Conservation (phyloP, 2,329 filamentous ascomycete species). For the Penicillium freii region DNA sequence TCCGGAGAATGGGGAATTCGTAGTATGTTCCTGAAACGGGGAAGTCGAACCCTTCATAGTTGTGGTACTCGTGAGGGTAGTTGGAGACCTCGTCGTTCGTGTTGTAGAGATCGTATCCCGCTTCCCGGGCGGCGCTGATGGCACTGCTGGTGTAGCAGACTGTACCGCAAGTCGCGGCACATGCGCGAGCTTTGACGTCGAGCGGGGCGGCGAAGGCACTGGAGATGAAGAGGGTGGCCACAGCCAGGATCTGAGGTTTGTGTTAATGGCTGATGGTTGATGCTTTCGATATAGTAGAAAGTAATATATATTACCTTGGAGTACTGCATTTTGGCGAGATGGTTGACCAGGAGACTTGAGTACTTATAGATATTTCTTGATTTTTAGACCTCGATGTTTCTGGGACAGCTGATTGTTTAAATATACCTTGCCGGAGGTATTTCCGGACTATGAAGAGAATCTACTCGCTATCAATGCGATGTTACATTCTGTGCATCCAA, state of each 20-base stretch:
- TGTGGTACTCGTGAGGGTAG: conserved; percentile 62
- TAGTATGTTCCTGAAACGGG: conserved; percentile 58
- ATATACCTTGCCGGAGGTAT: not conserved
- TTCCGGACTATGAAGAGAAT: not conserved
- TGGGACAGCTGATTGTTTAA: conserved; percentile 1
- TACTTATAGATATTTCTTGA: not conserved
- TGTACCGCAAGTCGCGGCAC: conserved; percentile 55
- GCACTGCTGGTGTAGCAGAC: conserved; percentile 52
- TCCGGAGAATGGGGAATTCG: conserved; percentile 60
- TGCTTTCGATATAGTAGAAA: not conserved
- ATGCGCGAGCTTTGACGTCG: conserved; percentile 40
- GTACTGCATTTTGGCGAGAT: conserved; percentile 25
- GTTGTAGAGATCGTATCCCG: conserved; percentile 53
- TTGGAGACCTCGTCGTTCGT: conserved; percentile 36
- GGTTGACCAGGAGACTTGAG: not conserved
- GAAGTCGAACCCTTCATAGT: conserved; percentile 64
- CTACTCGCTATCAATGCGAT: conserved; percentile 2
- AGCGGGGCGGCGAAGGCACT: conserved; percentile 29
- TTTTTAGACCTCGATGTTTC: not conserved
- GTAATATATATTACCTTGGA: conserved; percentile 18
- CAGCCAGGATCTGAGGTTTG: conserved; percentile 14
- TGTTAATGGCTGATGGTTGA: not conserved
- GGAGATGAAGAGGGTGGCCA: conserved; percentile 25
- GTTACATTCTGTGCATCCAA: conserved; percentile 16
- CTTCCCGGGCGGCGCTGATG: conserved; percentile 51